Evolutionary conservation across 768 basidiomycete species (phyloP), one percentile per base, ranked within the genome.

Genomic region (Clavulina sp.): DNA sequence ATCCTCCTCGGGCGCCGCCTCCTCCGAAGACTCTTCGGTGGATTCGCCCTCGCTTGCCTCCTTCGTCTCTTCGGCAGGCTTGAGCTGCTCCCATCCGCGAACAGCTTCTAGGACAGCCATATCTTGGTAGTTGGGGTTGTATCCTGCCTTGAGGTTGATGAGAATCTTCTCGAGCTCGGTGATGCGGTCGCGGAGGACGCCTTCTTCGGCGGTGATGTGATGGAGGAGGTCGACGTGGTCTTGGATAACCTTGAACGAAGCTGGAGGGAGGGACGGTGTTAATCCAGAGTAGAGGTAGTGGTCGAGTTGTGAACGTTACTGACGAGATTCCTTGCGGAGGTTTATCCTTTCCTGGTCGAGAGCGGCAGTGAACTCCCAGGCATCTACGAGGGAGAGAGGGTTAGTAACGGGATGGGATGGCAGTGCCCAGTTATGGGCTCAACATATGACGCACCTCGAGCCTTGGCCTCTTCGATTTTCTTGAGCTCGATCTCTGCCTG

Each of bases 111-210:
- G 75, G 46, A 97, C 93, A 2, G 89, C 91, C 93, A 99, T 97
- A 62, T 99, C 93, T 63, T 96, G 92, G 66, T 96, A 96, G 64
- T 99, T 99, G 16, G 93, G 93, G 63, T 99, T 99, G 68, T 95
- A 96, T 3, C 82, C 80, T 6, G 76, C 74, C 21, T 86, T 75
- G 7, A 99, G 75, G 28, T 79, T 70, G 53, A 79, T 74, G 4
- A 99, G 73, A 48, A 99, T 85, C n/a, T 80, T 75, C 23, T 81
- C 82, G 2, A 99, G 75, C 43, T 77, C 71, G 54, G 75, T 75
- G 60, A 92, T 79, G 49, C 81, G 80, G 54, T 82, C 76, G 26
- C 85, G 63, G 53, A 84, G 78, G 54, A 78, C 76, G 52, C 78
- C 68, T 62, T 87, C 71, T 60, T 84, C 80, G 33, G 71, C 71